phyloP scores from a whole-genome alignment of 768 basidiomycete species.

The Strobilomyces confusus region DNA sequence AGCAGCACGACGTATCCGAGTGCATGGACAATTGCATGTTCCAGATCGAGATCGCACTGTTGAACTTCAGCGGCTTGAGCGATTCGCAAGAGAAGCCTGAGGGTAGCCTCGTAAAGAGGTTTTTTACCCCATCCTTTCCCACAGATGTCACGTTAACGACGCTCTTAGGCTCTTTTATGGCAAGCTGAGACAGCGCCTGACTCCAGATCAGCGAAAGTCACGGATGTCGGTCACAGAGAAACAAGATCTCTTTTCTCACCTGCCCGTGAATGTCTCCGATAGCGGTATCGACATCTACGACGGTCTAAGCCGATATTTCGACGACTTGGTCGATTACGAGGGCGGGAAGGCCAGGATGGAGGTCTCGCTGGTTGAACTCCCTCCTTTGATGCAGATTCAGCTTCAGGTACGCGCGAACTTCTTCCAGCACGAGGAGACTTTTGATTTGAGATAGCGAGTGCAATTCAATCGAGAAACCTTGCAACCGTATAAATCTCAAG shows the following conservation, averaged over 20 bases:
- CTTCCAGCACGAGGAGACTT: background rate
- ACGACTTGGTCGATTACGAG: slow-evolving; percentile 83
- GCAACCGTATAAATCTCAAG: slow-evolving; percentile 93
- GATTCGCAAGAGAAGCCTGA: slow-evolving; percentile 48
- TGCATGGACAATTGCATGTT: slow-evolving; percentile 99
- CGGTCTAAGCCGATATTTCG: slow-evolving; percentile 87
- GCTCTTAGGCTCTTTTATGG: slow-evolving; percentile 79
- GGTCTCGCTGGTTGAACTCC: slow-evolving; percentile 78
- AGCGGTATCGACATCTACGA: slow-evolving; percentile 92
- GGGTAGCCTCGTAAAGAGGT: slow-evolving; percentile 83
- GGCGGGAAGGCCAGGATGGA: slow-evolving; percentile 87
- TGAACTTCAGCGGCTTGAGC: slow-evolving; percentile 56
- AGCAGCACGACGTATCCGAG: slow-evolving; percentile 97
- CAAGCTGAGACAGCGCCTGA: slow-evolving; percentile 66
- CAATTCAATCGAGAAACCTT: slow-evolving; percentile 92
- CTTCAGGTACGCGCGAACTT: slow-evolving; percentile 62
- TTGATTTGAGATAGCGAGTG: slow-evolving; percentile 55
- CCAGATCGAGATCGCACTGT: slow-evolving; percentile 90
- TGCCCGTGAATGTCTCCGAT: slow-evolving; percentile 89
- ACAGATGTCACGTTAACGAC: slow-evolving; percentile 1
- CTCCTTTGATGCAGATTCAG: slow-evolving; percentile 91
- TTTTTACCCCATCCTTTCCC: background rate
- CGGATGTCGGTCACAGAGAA: slow-evolving; percentile 70
- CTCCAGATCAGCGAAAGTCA: slow-evolving; percentile 36
- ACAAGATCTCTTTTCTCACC: slow-evolving; percentile 89